These are phyloP conservation scores for Capronia coronata DNA, from an alignment of 2,329 filamentous ascomycete genomes.

Conservation along the genomic window DNA sequence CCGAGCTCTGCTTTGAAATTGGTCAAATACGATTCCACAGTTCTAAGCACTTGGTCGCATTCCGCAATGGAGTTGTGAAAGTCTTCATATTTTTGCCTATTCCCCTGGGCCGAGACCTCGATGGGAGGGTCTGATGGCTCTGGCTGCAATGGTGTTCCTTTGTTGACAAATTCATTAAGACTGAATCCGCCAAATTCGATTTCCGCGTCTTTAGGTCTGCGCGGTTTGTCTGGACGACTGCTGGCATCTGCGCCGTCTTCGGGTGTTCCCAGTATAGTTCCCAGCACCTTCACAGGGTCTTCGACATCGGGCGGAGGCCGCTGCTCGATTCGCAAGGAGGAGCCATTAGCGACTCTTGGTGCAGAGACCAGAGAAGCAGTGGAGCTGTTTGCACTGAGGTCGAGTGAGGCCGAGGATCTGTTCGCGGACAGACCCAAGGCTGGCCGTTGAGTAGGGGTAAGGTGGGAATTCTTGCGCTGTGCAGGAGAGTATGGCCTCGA, in stretches of 20 bases:
- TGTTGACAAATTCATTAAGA: constrained; percentile 61
- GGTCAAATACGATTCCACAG: constrained; percentile 84
- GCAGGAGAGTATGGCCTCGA: constrained; percentile 67
- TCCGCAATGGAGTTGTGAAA: constrained; percentile 77
- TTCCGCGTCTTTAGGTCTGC: constrained; percentile 41
- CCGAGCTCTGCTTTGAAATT: constrained; percentile 92
- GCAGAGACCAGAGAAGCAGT: constrained; percentile 65
- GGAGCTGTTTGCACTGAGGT: constrained; percentile 65
- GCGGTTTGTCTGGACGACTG: constrained; percentile 18
- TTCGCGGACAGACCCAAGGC: constrained; percentile 58
- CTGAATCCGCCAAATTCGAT: constrained; percentile 75
- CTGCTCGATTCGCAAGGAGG: constrained; percentile 55
- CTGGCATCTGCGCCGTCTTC: constrained; percentile 5
- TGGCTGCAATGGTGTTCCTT: constrained; percentile 46
- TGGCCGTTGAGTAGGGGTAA: constrained; percentile 62
- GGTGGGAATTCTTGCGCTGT: constrained; percentile 59
- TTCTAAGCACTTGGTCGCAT: constrained; percentile 88
- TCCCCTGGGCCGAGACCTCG: constrained; percentile 53
- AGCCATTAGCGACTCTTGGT: constrained; percentile 60
- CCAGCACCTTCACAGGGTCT: constrained; percentile 66
- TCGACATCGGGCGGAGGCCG: constrained; percentile 50
- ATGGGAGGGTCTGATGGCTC: constrained; percentile 65
- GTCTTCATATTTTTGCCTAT: constrained; percentile 80
- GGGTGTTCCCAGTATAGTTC: constrained; percentile 45
- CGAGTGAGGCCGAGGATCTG: constrained; percentile 69